phyloP scores from a whole-genome alignment of 495 filamentous ascomycete species.

The Tricharina praecox region DNA sequence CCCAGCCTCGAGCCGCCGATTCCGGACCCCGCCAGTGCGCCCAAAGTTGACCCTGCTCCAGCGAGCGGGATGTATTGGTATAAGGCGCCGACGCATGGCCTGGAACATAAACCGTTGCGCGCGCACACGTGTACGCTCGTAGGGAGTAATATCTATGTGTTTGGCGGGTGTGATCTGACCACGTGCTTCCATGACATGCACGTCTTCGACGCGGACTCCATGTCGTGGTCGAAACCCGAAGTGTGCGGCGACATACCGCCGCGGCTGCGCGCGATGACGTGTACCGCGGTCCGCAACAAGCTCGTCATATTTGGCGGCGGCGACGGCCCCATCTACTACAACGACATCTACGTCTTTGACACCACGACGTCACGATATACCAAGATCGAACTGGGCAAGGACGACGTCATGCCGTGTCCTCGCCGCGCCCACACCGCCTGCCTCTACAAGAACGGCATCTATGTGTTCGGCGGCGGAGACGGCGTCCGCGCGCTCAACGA shows the following conservation, averaged over 20 bases:
- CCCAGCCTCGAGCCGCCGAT: slow-evolving; percentile 34
- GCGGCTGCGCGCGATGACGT: slow-evolving; percentile 49
- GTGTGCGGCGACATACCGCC: slow-evolving; percentile 44
- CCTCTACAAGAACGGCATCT: slow-evolving; percentile 48
- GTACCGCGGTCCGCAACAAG: slow-evolving; percentile 48
- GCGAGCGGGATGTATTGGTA: slow-evolving; percentile 56
- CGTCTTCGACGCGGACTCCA: slow-evolving; percentile 47
- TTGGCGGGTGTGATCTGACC: slow-evolving; percentile 47
- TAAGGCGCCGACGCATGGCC: slow-evolving; percentile 39
- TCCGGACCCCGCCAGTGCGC: slow-evolving; percentile 38
- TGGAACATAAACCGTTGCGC: slow-evolving; percentile 39
- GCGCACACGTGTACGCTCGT: slow-evolving; percentile 47
- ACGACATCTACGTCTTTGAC: slow-evolving; percentile 51
- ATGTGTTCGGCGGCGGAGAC: slow-evolving; percentile 50
- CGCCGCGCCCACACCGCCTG: slow-evolving; percentile 48
- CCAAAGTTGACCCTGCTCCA: slow-evolving; percentile 42
- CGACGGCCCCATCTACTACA: slow-evolving; percentile 50
- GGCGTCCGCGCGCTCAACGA: slow-evolving; percentile 48
- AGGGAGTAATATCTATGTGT: slow-evolving; percentile 45
- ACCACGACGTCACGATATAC: slow-evolving; percentile 46
- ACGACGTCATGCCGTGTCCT: slow-evolving; percentile 35
- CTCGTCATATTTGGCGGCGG: slow-evolving; percentile 49
- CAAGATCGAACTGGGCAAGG: slow-evolving; percentile 37
- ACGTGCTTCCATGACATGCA: slow-evolving; percentile 50
- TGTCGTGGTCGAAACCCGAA: slow-evolving; percentile 43